Evolutionary conservation across 108 stramenopile genomes (phyloP), one percentile per base, ranked within the genome.

Genomic region (Skeletonema marinoi): DNA sequence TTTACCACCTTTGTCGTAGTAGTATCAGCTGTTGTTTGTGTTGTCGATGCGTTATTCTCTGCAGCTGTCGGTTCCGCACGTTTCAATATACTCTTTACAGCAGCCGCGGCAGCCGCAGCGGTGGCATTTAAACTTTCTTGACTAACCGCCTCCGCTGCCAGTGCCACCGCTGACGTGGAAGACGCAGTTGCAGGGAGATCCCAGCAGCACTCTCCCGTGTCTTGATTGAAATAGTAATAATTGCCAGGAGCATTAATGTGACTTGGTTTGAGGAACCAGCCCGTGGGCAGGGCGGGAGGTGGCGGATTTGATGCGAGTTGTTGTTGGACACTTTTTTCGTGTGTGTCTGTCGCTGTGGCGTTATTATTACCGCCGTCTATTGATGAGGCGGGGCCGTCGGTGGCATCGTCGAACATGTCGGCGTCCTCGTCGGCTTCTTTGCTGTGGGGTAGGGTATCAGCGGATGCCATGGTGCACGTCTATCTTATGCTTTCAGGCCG

Each of bases 171-270:
- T 16, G 66, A 56, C 14, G 39, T 65, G 46, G 30, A 32, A 32
- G 21, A 70, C 17, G 54, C 33, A 58, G 9, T 31, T 13, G 42
- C 68, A 12, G 88, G 91, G 1, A 75, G 19, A 9, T 90, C 81
- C 92, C 96, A 94, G n/a, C 71, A 81, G 21, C 85, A 85, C 58
- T 83, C 77, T 9, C 96, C 96, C 4, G 91, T 92, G 4, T 90
- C 89, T 46, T 85, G 86, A 75, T 93, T 84, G 71, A 85, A 96
- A 70, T 94, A 96, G 78, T 91, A 96, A 36, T 70, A 85, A 35
- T 67, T 77, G 11, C 86, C 85, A 14, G 92, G 91, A 33, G 85
- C 60, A 17, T 85, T 81, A 10, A 62, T 59, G n/a, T 76, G 71
- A 31, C 72, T 74, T 50, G 82, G 78, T 50, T 77, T 65, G 39